Evolutionary conservation across 192 early-diverging fungal species (phyloP).

Genomic region (Pecoramyces ruminantium): DNA sequence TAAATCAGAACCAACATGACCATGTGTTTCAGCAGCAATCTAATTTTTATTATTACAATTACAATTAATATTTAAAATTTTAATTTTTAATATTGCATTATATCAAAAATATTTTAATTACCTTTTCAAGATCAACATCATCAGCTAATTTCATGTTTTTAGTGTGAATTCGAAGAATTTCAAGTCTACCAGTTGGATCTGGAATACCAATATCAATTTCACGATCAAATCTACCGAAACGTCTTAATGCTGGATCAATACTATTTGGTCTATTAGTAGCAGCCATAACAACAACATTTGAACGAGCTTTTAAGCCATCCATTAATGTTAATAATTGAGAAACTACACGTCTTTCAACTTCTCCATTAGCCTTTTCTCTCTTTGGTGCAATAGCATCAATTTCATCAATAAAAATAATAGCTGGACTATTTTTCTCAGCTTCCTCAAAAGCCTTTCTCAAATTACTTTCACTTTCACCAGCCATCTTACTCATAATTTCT

Average conservation of each 20-base stretch:
- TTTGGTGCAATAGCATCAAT: constrained; percentile 99
- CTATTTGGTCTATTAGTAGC: constrained; percentile 98
- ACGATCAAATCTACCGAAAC: constrained; percentile 97
- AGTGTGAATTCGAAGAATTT: constrained; percentile 97
- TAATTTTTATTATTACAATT: too few species aligned
- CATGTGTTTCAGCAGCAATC: constrained; percentile 93
- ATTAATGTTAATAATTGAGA: constrained; percentile 95
- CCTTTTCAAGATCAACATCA: constrained; percentile 92
- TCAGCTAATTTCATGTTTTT: constrained; percentile 98
- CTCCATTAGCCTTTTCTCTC: constrained; percentile 95
- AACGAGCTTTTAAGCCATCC: constrained; percentile 92
- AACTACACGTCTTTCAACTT: constrained; percentile 96
- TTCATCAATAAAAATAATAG: constrained; percentile 98
- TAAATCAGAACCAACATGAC: constrained; percentile 92
- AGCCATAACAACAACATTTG: constrained; percentile 97
- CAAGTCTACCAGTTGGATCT: constrained; percentile 93
- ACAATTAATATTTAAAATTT: too few species aligned
- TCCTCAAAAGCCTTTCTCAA: constrained; percentile 97
- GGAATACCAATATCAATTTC: constrained; percentile 99
- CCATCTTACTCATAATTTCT: constrained; percentile 99
- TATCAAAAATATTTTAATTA: too few species aligned
- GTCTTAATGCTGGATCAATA: constrained; percentile 93
- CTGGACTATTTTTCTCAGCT: constrained; percentile 90
- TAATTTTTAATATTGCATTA: too few species aligned
- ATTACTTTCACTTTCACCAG: constrained; percentile 94